Conservation (phyloP, 768 basidiomycete genomes). For the Russula abietina region DNA sequence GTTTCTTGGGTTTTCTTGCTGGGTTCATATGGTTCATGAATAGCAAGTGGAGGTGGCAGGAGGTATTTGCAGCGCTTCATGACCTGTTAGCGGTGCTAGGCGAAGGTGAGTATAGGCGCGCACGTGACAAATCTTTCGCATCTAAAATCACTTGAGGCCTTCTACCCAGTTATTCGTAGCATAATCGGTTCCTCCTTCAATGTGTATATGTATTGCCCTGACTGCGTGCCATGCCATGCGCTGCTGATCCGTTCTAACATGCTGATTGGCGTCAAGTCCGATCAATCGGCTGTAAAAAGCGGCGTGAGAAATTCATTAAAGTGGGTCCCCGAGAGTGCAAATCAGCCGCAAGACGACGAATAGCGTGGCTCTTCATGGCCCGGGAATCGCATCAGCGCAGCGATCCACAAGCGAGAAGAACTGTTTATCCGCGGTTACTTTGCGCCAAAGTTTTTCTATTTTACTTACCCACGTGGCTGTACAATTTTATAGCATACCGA, state of each 20-base stretch:
- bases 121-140: neutral
- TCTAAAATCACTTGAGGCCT: conserved; percentile 1
- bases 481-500: neutral
- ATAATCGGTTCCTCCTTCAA: neutral
- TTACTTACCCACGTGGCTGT: neutral
- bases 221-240: neutral
- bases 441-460: neutral
- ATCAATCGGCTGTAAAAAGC: neutral
- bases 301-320: neutral
- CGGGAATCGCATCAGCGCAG: neutral
- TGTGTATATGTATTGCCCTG: conserved; percentile 9
- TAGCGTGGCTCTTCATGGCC: neutral
- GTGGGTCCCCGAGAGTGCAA: neutral
- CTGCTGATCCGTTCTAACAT: neutral
- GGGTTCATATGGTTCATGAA: conserved; percentile 22
- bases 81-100: conserved; percentile 1
- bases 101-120: conserved; percentile 10
- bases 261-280: neutral
- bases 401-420: neutral
- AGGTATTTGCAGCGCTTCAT: neutral
- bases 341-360: neutral
- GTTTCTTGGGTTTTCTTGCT: conserved; percentile 15
- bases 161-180: conserved; percentile 20
- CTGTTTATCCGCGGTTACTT: neutral
- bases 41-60: conserved; percentile 13